These are phyloP conservation scores for Annona squamosa DNA, from an alignment of 164 flowering plant genomes.

Conservation along the genomic window DNA sequence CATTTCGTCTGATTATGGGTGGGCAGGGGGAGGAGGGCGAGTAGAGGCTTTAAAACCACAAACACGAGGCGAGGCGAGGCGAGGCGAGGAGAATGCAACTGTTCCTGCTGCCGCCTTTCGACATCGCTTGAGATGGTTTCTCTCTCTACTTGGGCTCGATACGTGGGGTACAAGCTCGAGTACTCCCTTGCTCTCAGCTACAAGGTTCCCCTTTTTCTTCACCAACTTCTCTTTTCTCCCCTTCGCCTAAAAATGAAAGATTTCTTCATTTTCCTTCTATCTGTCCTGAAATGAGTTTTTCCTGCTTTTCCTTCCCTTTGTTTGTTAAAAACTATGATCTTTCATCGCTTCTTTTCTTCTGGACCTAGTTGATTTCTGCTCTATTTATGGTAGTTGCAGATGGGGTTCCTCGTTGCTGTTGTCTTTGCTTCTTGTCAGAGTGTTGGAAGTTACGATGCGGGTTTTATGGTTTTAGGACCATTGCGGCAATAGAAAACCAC, in stretches of 20 bases:
- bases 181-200: slow-evolving; percentile 53
- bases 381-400: background rate
- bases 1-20: too few species aligned
- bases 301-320: background rate
- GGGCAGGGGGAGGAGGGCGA: too few species aligned
- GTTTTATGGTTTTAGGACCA: background rate
- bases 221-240: background rate
- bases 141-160: slow-evolving; percentile 55
- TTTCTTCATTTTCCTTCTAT: background rate
- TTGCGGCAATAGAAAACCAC: background rate
- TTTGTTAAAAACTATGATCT: background rate
- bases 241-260: too few species aligned
- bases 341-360: background rate
- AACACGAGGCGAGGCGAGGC: background rate
- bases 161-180: slow-evolving; percentile 53
- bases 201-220: slow-evolving; percentile 22
- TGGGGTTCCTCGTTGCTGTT: background rate
- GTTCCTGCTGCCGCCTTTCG: background rate
- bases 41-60: too few species aligned
- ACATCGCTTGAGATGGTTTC: slow-evolving; percentile 25
- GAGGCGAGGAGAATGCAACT: background rate
- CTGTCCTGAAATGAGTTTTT: background rate
- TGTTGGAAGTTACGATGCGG: background rate
- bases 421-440: background rate
- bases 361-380: background rate